These are phyloP conservation scores for Tetrahymena elliotti DNA, from an alignment of 73 alveolate genomes.

Conservation along the genomic window DNA sequence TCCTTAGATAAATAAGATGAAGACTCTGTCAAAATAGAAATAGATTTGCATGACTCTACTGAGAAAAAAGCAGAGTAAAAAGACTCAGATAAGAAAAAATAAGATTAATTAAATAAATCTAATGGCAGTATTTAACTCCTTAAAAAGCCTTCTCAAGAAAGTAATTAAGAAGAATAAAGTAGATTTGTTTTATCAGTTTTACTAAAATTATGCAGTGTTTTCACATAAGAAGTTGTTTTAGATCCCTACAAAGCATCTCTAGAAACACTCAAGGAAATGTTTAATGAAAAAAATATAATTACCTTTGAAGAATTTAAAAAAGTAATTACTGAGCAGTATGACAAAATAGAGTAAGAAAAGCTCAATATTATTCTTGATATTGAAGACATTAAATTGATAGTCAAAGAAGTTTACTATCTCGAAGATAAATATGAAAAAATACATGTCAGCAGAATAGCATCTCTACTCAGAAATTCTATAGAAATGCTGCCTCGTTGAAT, in stretches of 20 bases:
- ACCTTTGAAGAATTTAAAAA: not conserved
- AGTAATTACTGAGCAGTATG: not conserved
- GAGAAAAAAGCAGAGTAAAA: not conserved
- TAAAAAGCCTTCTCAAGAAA: not conserved
- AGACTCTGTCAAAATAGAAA: not conserved
- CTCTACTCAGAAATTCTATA: not conserved
- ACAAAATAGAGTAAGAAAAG: not conserved
- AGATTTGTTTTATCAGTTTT: not conserved
- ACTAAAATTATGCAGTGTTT: not conserved
- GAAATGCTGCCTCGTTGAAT: not conserved
- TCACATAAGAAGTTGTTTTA: not conserved
- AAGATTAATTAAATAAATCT: not conserved
- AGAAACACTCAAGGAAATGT: not conserved
- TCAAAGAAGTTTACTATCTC: not conserved
- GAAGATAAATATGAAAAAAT: not conserved
- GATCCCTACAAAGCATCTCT: not conserved
- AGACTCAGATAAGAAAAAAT: not conserved
- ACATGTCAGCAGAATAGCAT: not conserved
- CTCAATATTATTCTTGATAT: not conserved
- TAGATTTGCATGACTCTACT: not conserved
- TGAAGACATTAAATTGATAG: not conserved
- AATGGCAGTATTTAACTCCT: not conserved
- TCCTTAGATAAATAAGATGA: not conserved
- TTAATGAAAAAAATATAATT: not conserved
- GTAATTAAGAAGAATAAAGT: not conserved